phyloP scores from a whole-genome alignment of 192 early-diverging fungal genomes.

The Umbelopsis isabellina region DNA sequence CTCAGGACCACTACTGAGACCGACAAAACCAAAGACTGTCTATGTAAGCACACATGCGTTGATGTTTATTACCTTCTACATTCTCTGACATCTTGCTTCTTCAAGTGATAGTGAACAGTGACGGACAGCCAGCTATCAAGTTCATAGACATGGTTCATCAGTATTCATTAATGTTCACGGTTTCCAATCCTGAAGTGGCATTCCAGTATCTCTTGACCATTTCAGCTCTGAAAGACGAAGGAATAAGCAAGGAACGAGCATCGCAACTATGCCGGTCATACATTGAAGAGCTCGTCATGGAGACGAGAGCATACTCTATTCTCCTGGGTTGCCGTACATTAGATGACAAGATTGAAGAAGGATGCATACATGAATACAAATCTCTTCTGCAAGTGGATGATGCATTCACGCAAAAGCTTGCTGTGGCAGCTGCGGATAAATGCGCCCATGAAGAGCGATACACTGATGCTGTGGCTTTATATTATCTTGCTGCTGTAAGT shows the following conservation, averaged over 20 bases:
- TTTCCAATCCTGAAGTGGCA: slow-evolving; percentile 13
- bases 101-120: neutral
- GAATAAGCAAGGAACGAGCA: neutral
- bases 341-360: slow-evolving; percentile 4
- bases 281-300: slow-evolving; percentile 10
- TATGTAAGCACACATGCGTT: neutral
- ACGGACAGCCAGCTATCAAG: neutral
- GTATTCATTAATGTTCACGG: neutral
- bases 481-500: slow-evolving; percentile 6
- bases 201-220: slow-evolving; percentile 16
- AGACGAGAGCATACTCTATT: slow-evolving; percentile 7
- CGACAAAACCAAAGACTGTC: neutral
- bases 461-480: slow-evolving; percentile 2
- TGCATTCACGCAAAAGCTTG: neutral
- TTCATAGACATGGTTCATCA: slow-evolving; percentile 7
- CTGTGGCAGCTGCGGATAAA: slow-evolving; percentile 2
- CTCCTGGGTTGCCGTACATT: slow-evolving; percentile 2
- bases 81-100: neutral
- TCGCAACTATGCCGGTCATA: slow-evolving; percentile 16
- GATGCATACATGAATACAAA: slow-evolving; percentile 11
- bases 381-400: neutral
- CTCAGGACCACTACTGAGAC: neutral
- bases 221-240: neutral
- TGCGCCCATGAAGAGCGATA: slow-evolving; percentile 9
- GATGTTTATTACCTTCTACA: neutral